Conservation (phyloP, 306 rosid species). For the Gastrolobium bilobum region DNA sequence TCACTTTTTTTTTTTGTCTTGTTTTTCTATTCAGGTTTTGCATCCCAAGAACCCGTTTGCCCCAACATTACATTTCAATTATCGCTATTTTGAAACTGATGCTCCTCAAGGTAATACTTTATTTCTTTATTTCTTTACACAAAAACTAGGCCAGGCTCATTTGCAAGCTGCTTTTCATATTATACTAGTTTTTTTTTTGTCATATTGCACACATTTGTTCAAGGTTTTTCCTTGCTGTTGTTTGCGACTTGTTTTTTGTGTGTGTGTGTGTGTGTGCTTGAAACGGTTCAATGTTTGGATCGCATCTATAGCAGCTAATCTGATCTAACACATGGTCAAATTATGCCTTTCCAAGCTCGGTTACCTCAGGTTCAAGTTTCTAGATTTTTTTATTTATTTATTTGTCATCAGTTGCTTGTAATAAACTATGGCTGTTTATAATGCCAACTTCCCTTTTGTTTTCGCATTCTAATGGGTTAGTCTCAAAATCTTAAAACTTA, state of each 20-base stretch:
- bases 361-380: not conserved
- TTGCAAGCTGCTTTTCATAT: not conserved
- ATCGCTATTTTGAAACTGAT: constrained; percentile 96
- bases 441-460: not conserved
- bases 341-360: not conserved
- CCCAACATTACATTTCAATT: constrained; percentile 94
- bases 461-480: not conserved
- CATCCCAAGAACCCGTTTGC: constrained; percentile 99
- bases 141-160: not conserved
- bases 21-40: constrained; percentile 71
- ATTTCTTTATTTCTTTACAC: not conserved
- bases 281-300: too few relatives aligned
- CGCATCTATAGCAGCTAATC: too few relatives aligned
- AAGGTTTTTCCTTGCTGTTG: not conserved
- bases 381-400: not conserved
- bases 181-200: not conserved
- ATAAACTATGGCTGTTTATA: not conserved
- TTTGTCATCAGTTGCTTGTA: not conserved
- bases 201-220: not conserved
- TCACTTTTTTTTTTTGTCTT: not conserved
- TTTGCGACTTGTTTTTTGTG: not conserved
- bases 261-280: too few relatives aligned
- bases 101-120: constrained; percentile 73
- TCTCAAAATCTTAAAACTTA: not conserved
- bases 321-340: too few relatives aligned